Base-by-base conservation (phyloP, 495 filamentous ascomycete genomes). In the Aspergillus affinis region DNA sequence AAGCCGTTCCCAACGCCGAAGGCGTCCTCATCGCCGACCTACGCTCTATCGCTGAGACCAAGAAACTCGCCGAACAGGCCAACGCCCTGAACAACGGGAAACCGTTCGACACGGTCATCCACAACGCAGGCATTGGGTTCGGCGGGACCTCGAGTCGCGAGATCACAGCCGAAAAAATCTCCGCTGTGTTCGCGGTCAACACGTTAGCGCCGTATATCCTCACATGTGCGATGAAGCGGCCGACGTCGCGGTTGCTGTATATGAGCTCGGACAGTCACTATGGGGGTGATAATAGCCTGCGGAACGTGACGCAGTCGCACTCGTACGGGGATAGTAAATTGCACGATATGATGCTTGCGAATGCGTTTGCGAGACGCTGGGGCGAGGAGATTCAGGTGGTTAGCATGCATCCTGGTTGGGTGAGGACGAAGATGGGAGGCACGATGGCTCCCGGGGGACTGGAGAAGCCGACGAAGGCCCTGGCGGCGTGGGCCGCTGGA, bases 381-480 rank as follows among this genome's bases (percentile, higher is more conserved):
- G 69, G 73, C 6, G 76, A 81, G 3, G 73, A 59, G n/a, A 63
- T 82, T 4, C 69, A 78, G 48, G 78, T 81, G 0, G 75, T 82
- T 21, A 73, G 76, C 5, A 73, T 86, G 64, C 78, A 84, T 68
- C 86, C 86, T 6, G 86, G 86, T 3, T 87, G 85, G 86, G 84
- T 87, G 47, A 71, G 78, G 59, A 88, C 85, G 9, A 81, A 84
- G 68, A 82, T 87, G 83, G 84, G 85, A 10, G 84, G 84, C 0
- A 55, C 57, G 15, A 71, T 67, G 54, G 85, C 84, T 0, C 64
- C 77, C 3, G 74, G 80, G 3, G 69, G 74, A n/a, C 64, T 78
- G 51, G 63, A 74, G n/a, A 75, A 79, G 55, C 78, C 80, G 10
- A 68, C 81, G 1, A 71, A 72, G 5, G 73, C 75, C 1, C 75